phyloP scores from a whole-genome alignment of 2,329 filamentous ascomycete genomes.

The Fonsecaea multimorphosa region DNA sequence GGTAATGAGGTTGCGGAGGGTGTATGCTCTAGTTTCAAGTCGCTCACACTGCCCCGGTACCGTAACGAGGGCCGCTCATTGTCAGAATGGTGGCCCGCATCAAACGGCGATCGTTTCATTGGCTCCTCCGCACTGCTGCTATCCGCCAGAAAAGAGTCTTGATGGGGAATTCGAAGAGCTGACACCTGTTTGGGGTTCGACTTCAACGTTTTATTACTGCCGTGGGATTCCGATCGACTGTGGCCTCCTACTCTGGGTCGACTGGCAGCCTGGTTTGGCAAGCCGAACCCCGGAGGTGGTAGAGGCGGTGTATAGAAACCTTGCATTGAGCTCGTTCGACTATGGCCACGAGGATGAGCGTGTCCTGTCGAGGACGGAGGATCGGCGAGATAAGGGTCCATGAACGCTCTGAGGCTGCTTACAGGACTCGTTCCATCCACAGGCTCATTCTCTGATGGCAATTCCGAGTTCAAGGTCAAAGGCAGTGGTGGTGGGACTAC shows the following conservation, averaged over 20 bases:
- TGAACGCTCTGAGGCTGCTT: constrained; percentile 82
- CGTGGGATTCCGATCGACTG: constrained; percentile 30
- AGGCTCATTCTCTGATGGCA: constrained; percentile 29
- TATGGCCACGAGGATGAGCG: constrained; percentile 23
- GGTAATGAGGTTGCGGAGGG: constrained; percentile 24
- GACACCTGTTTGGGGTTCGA: constrained; percentile 25
- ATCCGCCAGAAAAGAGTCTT: constrained; percentile 44
- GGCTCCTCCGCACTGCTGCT: constrained; percentile 42
- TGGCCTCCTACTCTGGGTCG: constrained; percentile 19
- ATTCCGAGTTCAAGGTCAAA: constrained; percentile 47
- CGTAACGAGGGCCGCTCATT: constrained; percentile 34
- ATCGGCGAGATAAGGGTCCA: constrained; percentile 78
- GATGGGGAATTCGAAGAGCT: constrained; percentile 35
- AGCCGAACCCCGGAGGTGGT: constrained; percentile 26
- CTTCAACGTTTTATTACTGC: constrained; percentile 30
- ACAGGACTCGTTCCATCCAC: constrained; percentile 64
- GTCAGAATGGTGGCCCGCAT: constrained; percentile 31
- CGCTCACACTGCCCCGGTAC: constrained; percentile 15
- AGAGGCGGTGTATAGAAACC: constrained; percentile 33
- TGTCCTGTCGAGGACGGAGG: constrained; percentile 27
- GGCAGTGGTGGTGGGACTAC: constrained; percentile 64
- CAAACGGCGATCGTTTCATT: constrained; percentile 26
- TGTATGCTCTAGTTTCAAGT: constrained; percentile 21
- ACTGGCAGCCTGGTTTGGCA: constrained; percentile 18
- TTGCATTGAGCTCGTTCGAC: constrained; percentile 36